Evolutionary conservation across 2,329 filamentous ascomycete species (phyloP).

Genomic region (Thelonectria blattea): DNA sequence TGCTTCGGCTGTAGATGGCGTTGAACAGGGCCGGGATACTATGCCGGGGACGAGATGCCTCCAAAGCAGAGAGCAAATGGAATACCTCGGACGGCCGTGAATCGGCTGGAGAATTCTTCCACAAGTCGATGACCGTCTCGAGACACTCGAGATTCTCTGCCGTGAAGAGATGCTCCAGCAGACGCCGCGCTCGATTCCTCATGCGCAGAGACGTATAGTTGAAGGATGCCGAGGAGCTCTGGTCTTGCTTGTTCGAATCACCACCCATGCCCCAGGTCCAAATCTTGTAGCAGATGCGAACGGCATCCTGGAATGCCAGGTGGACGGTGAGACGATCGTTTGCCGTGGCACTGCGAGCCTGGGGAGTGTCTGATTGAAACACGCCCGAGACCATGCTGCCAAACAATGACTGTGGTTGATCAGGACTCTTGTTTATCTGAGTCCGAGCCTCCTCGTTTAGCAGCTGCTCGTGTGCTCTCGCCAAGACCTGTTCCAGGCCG

Average conservation of each 20-base stretch:
- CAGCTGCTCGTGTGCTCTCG: constrained; percentile 83
- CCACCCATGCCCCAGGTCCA: constrained; percentile 88
- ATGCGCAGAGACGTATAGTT: constrained; percentile 89
- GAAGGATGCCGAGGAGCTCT: constrained; percentile 78
- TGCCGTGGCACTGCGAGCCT: constrained; percentile 82
- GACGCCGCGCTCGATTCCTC: constrained; percentile 84
- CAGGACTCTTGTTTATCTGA: constrained; percentile 75
- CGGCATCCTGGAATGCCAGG: constrained; percentile 95
- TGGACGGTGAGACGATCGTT: constrained; percentile 93
- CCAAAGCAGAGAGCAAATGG: constrained; percentile 86
- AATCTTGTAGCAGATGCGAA: constrained; percentile 88
- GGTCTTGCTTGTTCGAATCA: constrained; percentile 65
- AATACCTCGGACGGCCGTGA: constrained; percentile 70
- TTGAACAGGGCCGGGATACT: constrained; percentile 95
- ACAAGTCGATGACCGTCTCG: constrained; percentile 87
- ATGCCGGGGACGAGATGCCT: constrained; percentile 88
- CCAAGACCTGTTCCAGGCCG: constrained; percentile 88
- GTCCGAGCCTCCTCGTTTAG: constrained; percentile 75
- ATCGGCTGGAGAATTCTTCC: constrained; percentile 63
- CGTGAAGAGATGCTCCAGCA: constrained; percentile 90
- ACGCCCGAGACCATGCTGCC: constrained; percentile 94
- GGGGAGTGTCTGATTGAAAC: constrained; percentile 78
- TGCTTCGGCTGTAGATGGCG: constrained; percentile 92
- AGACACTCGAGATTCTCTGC: constrained; percentile 93
- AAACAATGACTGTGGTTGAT: constrained; percentile 86